These are phyloP conservation scores for Ophiostoma sp. DNA, from an alignment of 2,329 filamentous ascomycete species.

Conservation along the genomic window DNA sequence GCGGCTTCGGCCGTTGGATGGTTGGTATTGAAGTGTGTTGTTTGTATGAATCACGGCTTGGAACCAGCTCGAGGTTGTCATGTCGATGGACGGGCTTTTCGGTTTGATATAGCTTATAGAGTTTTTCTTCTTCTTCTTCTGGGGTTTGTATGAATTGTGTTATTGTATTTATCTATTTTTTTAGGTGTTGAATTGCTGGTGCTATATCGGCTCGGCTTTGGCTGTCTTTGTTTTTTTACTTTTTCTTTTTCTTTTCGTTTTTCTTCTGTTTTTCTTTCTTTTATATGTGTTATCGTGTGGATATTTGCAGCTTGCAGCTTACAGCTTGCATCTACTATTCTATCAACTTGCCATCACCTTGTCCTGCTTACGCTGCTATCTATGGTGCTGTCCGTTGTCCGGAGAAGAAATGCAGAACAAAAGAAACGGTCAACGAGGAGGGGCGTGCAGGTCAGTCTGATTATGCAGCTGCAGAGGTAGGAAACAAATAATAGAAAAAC, in stretches of 20 bases:
- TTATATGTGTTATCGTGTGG: background rate
- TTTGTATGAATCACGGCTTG: background rate
- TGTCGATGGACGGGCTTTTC: background rate
- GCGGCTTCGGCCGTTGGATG: too few species aligned
- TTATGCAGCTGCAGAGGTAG: too few species aligned
- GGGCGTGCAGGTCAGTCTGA: too few species aligned
- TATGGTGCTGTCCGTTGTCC: background rate
- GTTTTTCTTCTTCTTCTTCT: too few species aligned
- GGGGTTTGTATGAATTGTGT: background rate
- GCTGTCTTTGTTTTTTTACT: background rate
- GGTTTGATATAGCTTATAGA: background rate
- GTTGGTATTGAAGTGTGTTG: background rate
- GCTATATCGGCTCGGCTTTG: constrained; percentile 1
- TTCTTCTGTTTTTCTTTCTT: background rate
- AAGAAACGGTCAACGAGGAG: background rate
- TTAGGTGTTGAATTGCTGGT: background rate
- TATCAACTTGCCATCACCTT: background rate
- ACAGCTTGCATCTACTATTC: background rate
- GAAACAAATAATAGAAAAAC: too few species aligned
- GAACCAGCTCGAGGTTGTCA: background rate
- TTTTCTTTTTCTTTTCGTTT: background rate
- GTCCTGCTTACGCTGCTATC: background rate
- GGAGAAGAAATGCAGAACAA: background rate
- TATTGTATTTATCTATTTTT: background rate
- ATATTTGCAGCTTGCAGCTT: background rate